phyloP scores from a whole-genome alignment of 2,329 filamentous ascomycete genomes.

The Fusarium sp. region DNA sequence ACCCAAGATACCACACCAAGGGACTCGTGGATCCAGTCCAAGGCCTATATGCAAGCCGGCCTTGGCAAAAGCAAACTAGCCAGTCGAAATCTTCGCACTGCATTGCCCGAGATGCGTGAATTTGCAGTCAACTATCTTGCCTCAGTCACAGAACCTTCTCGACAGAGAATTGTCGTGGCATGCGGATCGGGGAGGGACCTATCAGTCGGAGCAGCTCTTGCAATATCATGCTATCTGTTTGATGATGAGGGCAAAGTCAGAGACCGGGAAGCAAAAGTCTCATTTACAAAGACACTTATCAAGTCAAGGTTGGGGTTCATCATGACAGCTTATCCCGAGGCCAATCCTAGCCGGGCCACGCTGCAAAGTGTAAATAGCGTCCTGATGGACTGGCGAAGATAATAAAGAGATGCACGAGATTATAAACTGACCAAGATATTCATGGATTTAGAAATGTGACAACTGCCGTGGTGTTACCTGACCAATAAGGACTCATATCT shows the following conservation, averaged over 20 bases:
- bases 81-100: slow-evolving; percentile 80
- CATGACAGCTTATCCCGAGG: slow-evolving; percentile 78
- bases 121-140: slow-evolving; percentile 60
- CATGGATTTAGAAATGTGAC: background rate
- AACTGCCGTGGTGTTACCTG: background rate
- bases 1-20: slow-evolving; percentile 54
- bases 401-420: background rate
- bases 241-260: slow-evolving; percentile 66
- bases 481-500: background rate
- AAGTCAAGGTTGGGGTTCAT: slow-evolving; percentile 82
- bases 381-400: slow-evolving; percentile 69
- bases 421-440: background rate
- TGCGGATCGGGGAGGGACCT: slow-evolving; percentile 84
- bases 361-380: slow-evolving; percentile 93
- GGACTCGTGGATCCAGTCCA: slow-evolving; percentile 52
- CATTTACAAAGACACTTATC: slow-evolving; percentile 78
- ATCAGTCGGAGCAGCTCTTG: slow-evolving; percentile 79
- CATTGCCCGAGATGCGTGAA: slow-evolving; percentile 68
- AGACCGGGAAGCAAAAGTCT: slow-evolving; percentile 33
- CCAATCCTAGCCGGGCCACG: slow-evolving; percentile 84
- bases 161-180: slow-evolving; percentile 62
- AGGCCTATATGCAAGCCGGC: slow-evolving; percentile 63
- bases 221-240: slow-evolving; percentile 77
- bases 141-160: background rate
- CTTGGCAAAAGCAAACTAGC: slow-evolving; percentile 79